These are phyloP conservation scores for Gossypium gossypioides DNA, from an alignment of 441 rosid genomes.

Conservation along the genomic window DNA sequence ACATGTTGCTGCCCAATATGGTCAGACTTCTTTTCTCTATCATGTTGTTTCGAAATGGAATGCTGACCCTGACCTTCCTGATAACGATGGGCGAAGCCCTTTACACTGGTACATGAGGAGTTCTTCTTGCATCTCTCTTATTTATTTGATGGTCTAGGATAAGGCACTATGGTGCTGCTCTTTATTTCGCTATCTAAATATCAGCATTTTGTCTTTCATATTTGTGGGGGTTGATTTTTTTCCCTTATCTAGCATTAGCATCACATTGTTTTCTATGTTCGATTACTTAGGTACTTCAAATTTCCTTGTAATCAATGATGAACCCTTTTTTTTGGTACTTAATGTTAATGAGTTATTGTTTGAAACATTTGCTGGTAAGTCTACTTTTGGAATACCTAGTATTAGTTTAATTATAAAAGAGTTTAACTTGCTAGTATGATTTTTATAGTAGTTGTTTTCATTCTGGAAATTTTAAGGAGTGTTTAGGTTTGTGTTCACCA, in stretches of 20 bases:
- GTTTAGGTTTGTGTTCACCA: not conserved
- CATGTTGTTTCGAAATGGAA: conserved; percentile 87
- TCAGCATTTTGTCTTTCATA: not conserved
- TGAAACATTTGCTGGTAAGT: not conserved
- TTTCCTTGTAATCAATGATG: not conserved
- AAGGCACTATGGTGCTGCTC: not conserved
- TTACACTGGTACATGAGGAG: conserved; percentile 65
- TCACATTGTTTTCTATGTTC: not conserved
- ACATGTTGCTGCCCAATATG: conserved; percentile 95
- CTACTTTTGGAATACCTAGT: not conserved
- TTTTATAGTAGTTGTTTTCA: not conserved
- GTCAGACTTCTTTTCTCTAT: conserved; percentile 90
- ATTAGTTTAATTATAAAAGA: not conserved
- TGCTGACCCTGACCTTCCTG: conserved; percentile 88
- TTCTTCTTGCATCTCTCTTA: conserved; percentile 12
- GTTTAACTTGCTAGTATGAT: not conserved
- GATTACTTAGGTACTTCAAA: not conserved
- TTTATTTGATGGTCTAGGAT: conserved; percentile 1
- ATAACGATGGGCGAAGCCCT: conserved; percentile 89
- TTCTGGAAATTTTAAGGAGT: not conserved
- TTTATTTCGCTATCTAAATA: not conserved
- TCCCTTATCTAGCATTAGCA: not conserved
- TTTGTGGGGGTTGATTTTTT: not conserved
- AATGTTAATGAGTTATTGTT: not conserved
- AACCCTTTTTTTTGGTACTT: not conserved